A percentile compares a stretch with the other conserved stretches of the same genome.
phyloP scores from a whole-genome alignment of 441 rosid species.

The Adansonia grandidieri region DNA sequence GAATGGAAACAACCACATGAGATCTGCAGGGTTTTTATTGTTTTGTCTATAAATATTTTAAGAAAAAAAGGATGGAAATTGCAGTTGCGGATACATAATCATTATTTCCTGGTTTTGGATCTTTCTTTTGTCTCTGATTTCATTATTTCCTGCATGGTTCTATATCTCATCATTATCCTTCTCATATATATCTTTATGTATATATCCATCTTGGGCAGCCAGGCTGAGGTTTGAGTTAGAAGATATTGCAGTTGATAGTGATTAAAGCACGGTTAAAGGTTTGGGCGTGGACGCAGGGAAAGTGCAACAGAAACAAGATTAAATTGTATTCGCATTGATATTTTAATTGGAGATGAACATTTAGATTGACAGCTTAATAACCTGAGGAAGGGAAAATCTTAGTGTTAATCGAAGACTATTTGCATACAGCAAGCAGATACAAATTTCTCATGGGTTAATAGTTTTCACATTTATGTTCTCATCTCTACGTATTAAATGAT shows the following conservation, averaged over 20 bases:
- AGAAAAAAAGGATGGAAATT: too few species aligned
- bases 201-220: background rate
- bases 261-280: background rate
- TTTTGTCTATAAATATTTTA: background rate
- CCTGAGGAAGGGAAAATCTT: background rate
- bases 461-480: constrained; percentile 17
- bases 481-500: background rate
- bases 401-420: too few species aligned
- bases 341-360: background rate
- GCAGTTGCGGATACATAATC: background rate
- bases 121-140: too few species aligned
- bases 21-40: background rate
- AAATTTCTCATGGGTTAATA: constrained; percentile 2
- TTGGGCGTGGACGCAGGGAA: background rate
- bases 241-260: background rate
- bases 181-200: too few species aligned
- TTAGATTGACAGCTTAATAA: background rate
- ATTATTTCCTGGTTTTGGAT: background rate
- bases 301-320: background rate
- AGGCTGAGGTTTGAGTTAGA: background rate
- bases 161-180: too few species aligned
- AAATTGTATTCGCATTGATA: background rate
- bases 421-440: background rate
- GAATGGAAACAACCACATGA: background rate
- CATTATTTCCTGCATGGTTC: too few species aligned